Conservation (phyloP, 1,139 yeast species). For the Geotrichum europaeum region DNA sequence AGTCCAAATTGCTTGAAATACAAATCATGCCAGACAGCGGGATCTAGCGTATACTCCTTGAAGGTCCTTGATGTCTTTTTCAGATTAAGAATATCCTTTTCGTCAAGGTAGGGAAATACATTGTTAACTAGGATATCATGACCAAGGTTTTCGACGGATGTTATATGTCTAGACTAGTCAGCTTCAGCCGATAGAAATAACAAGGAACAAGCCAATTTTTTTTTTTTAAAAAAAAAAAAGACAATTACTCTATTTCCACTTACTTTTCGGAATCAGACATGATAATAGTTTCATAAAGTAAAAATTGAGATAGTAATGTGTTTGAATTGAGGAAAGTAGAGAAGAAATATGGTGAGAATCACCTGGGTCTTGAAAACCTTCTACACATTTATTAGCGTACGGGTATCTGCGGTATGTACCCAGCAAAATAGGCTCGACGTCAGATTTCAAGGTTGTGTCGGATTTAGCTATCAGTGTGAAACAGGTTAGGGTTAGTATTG, state of each 20-base stretch:
- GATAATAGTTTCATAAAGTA: neutral
- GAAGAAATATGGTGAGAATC: neutral
- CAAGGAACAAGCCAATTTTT: neutral
- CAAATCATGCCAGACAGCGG: constrained; percentile 32
- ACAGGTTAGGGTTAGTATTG: neutral
- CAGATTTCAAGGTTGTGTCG: neutral
- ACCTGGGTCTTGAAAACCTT: too few species aligned
- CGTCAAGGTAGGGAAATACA: constrained; percentile 27
- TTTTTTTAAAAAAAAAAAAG: too few species aligned
- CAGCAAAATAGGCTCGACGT: neutral
- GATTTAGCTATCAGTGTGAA: neutral
- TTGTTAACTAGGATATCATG: constrained; percentile 29
- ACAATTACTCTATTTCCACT: neutral
- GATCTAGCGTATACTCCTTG: constrained; percentile 20
- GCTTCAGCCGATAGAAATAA: neutral
- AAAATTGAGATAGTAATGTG: neutral
- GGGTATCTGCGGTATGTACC: neutral
- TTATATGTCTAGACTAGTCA: neutral
- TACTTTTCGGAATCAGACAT: neutral
- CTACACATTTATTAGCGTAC: too few species aligned
- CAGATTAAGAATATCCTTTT: constrained; percentile 25
- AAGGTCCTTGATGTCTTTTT: constrained; percentile 22
- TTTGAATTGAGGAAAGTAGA: neutral
- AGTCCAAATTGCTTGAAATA: constrained; percentile 26
- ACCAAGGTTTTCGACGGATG: constrained; percentile 21